These are phyloP conservation scores for Thalia dealbata DNA, from an alignment of 176 grass and related monocot genomes.

Conservation along the genomic window DNA sequence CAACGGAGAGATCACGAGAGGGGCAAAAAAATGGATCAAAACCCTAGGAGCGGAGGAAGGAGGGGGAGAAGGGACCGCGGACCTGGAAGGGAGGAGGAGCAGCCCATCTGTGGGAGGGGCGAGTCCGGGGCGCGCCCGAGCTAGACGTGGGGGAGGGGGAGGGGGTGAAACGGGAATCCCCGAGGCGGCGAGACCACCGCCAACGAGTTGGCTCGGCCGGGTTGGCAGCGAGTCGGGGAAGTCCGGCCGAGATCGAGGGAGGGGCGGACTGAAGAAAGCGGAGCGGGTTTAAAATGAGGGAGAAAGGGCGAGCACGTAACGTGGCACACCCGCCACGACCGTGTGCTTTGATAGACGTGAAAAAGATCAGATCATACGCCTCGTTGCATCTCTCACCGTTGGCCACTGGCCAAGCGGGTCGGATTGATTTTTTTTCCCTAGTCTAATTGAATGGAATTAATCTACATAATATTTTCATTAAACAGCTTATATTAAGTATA, in stretches of 20 bases:
- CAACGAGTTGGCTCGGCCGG: background rate
- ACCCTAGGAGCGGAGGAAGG: background rate
- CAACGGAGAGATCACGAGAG: background rate
- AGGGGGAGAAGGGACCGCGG: background rate
- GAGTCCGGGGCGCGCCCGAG: background rate
- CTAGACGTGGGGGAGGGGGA: background rate
- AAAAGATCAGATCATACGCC: too few relatives aligned
- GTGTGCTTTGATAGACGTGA: too few relatives aligned
- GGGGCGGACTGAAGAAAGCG: background rate
- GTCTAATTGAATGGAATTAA: too few relatives aligned
- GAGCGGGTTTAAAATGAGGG: background rate
- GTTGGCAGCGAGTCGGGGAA: background rate
- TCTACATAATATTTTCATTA: too few relatives aligned
- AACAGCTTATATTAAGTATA: too few relatives aligned
- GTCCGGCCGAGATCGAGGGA: background rate
- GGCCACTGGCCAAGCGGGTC: too few relatives aligned
- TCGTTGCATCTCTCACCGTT: too few relatives aligned
- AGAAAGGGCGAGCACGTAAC: background rate
- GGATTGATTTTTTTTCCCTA: too few relatives aligned
- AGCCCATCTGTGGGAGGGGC: constrained; percentile 4
- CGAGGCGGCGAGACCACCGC: background rate
- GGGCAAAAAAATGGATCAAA: background rate
- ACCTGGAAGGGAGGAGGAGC: constrained; percentile 15
- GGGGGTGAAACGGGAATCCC: background rate
- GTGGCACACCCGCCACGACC: too few relatives aligned